Conservation (phyloP, 495 filamentous ascomycete species). For the Amorphotheca resinae region DNA sequence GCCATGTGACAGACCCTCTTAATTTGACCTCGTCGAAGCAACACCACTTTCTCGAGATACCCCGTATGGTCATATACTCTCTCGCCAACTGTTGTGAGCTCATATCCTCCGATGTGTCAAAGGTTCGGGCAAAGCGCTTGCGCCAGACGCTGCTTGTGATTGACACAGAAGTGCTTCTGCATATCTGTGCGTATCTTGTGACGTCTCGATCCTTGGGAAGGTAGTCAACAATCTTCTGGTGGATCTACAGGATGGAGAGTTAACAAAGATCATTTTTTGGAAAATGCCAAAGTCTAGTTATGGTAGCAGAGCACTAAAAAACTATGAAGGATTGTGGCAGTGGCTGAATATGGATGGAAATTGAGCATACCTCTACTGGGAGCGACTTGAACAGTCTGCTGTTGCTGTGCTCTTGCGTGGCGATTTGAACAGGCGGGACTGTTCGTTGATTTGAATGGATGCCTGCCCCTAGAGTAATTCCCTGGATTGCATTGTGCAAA, state of each 20-base stretch:
- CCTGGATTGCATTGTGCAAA: neutral
- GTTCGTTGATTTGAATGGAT: neutral
- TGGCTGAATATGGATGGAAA: neutral
- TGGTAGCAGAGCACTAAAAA: neutral
- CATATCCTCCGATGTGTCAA: conserved; percentile 5
- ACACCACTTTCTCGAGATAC: conserved; percentile 1
- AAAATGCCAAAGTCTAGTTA: neutral
- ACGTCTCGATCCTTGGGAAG: conserved; percentile 11
- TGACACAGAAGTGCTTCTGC: neutral
- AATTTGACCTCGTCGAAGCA: conserved; percentile 2
- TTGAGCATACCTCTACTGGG: neutral
- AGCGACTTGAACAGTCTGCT: neutral
- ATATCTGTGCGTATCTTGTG: conserved; percentile 3
- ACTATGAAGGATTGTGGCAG: neutral
- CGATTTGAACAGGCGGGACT: neutral
- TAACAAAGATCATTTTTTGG: too few relatives aligned
- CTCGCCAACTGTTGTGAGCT: neutral
- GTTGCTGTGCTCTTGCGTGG: neutral
- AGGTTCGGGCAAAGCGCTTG: conserved; percentile 3
- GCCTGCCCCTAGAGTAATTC: neutral
- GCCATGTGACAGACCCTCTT: neutral
- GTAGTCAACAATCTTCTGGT: conserved; percentile 11
- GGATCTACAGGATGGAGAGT: conserved; percentile 4
- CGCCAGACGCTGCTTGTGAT: conserved; percentile 13
- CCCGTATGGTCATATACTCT: conserved; percentile 6